Percentiles rank a stretch among this genome's conserved stretches.
These are phyloP conservation scores for Trichoderma sp. DNA, from an alignment of 2,329 filamentous ascomycete genomes.

Conservation along the genomic window DNA sequence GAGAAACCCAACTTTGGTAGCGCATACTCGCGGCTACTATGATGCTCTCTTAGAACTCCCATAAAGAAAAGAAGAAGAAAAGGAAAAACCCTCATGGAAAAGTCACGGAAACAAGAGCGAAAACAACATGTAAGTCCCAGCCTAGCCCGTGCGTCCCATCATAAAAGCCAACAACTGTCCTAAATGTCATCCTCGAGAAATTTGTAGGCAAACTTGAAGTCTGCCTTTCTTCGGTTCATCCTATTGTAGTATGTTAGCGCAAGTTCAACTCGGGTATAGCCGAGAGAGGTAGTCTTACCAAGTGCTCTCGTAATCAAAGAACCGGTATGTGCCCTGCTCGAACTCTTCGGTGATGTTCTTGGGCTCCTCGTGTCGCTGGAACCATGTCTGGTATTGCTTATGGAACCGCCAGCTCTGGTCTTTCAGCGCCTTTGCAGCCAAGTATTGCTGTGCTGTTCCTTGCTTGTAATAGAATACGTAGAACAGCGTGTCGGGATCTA, in stretches of 20 bases:
- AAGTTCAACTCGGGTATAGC: neutral
- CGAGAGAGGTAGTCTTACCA: conserved; percentile 62
- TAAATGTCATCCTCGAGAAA: conserved; percentile 91
- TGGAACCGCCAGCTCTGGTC: conserved; percentile 99
- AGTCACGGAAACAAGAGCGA: conserved; percentile 12
- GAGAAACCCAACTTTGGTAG: conserved; percentile 20
- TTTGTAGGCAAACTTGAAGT: conserved; percentile 98
- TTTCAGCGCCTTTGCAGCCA: conserved; percentile 95
- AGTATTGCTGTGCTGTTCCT: conserved; percentile 90
- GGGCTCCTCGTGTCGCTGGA: conserved; percentile 95
- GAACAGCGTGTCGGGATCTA: conserved; percentile 95
- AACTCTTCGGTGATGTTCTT: conserved; percentile 99
- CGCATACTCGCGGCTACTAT: conserved; percentile 11
- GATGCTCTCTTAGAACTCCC: conserved; percentile 20
- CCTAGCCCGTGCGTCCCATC: conserved; percentile 6
- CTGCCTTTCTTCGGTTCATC: conserved; percentile 98
- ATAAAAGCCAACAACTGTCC: conserved; percentile 2
- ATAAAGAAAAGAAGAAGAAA: neutral
- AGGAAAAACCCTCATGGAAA: neutral
- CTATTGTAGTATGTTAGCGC: conserved; percentile 46
- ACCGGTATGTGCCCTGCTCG: conserved; percentile 97
- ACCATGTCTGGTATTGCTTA: conserved; percentile 99
- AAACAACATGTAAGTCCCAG: neutral
- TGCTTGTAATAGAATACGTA: conserved; percentile 99
- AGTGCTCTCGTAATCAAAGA: conserved; percentile 99